Evolutionary conservation across 2,329 filamentous ascomycete species (phyloP).

Genomic region (Clonostachys sp.): DNA sequence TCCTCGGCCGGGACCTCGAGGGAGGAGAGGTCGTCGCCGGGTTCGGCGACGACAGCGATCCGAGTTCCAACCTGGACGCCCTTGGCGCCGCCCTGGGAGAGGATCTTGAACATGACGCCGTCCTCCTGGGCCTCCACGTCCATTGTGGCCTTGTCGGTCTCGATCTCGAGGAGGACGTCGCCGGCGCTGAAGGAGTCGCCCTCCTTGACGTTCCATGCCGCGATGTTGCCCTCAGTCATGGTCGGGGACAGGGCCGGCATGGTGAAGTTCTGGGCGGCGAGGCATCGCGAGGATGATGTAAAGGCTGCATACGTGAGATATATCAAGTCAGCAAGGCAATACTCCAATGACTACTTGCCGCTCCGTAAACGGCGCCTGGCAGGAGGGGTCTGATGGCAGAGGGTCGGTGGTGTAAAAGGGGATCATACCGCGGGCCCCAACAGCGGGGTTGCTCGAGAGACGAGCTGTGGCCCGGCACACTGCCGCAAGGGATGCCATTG

Average conservation of each 20-base stretch:
- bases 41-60: slow-evolving; percentile 79
- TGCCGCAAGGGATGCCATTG: slow-evolving; percentile 64
- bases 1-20: slow-evolving; percentile 74
- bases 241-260: slow-evolving; percentile 91
- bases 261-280: slow-evolving; percentile 80
- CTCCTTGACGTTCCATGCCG: slow-evolving; percentile 81
- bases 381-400: too few species aligned
- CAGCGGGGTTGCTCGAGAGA: slow-evolving; percentile 43
- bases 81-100: slow-evolving; percentile 69
- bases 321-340: neutral
- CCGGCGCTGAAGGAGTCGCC: slow-evolving; percentile 78
- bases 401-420: neutral
- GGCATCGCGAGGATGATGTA: slow-evolving; percentile 54
- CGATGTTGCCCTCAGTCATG: slow-evolving; percentile 91
- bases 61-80: slow-evolving; percentile 71
- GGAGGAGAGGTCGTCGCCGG: slow-evolving; percentile 71
- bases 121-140: slow-evolving; percentile 92
- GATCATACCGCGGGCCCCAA: slow-evolving; percentile 51
- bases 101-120: slow-evolving; percentile 80
- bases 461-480: slow-evolving; percentile 61
- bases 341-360: too few species aligned
- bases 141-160: slow-evolving; percentile 94
- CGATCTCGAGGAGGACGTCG: slow-evolving; percentile 86
- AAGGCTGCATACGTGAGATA: slow-evolving; percentile 44
- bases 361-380: too few species aligned